Conservation (phyloP, 106 monocot genomes). For the Vanilla planifolia region DNA sequence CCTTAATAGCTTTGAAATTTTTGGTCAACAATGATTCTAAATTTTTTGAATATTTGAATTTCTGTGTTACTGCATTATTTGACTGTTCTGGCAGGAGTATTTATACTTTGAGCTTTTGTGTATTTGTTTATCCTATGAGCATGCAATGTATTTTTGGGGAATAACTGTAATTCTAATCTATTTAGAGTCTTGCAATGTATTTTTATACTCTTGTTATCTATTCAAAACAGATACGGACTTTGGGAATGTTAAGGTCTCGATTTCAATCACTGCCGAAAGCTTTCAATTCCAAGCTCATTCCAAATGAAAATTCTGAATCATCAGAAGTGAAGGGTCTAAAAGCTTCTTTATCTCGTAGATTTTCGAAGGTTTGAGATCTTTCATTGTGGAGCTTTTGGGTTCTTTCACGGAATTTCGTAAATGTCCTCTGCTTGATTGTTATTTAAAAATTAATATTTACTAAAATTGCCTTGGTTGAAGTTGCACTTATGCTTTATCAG, state of each 20-base stretch:
- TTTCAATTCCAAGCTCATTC: constrained; percentile 68
- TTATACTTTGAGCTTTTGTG: no score
- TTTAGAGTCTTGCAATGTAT: no score
- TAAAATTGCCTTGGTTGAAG: neutral
- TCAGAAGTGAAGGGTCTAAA: constrained; percentile 46
- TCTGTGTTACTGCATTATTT: no score
- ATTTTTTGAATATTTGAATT: no score
- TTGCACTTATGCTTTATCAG: constrained; percentile 34
- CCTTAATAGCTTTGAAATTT: no score
- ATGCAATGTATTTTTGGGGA: no score
- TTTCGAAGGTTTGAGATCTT: constrained; percentile 40
- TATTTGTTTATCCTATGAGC: no score
- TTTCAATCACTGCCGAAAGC: constrained; percentile 83
- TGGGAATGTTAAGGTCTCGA: constrained; percentile 79
- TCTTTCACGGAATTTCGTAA: neutral
- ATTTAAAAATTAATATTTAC: neutral
- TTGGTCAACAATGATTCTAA: no score
- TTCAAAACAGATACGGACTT: constrained; percentile 67
- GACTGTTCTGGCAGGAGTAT: no score
- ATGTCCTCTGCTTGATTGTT: neutral
- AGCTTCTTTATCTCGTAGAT: constrained; percentile 59
- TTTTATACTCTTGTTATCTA: neutral
- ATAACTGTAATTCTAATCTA: no score
- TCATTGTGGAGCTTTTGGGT: no score
- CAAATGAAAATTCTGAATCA: constrained; percentile 38